These are phyloP conservation scores for Metarhizium brunneum DNA, from an alignment of 2,329 filamentous ascomycete species.

Conservation along the genomic window DNA sequence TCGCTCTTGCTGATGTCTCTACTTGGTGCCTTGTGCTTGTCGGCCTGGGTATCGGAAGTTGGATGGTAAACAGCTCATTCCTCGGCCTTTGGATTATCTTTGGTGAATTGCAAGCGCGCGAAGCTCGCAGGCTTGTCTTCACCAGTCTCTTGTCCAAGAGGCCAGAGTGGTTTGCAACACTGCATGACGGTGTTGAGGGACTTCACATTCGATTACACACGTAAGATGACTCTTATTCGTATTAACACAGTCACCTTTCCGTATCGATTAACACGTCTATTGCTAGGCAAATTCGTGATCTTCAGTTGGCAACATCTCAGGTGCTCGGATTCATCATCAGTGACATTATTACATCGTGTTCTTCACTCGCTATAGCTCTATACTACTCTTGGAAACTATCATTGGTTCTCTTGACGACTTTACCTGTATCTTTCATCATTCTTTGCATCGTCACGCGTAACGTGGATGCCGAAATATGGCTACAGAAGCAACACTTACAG, in stretches of 20 bases:
- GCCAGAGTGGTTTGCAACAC: conserved; percentile 73
- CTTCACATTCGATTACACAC: conserved; percentile 64
- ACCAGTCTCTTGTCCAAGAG: conserved; percentile 59
- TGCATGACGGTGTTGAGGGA: conserved; percentile 61
- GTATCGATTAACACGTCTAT: not conserved
- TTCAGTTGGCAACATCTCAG: conserved; percentile 73
- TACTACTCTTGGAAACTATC: conserved; percentile 79
- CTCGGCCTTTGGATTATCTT: conserved; percentile 66
- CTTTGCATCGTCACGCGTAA: conserved; percentile 51
- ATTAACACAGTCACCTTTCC: not conserved
- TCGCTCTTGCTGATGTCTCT: conserved; percentile 47
- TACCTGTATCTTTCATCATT: conserved; percentile 56
- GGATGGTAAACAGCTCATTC: conserved; percentile 57
- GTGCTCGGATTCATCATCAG: conserved; percentile 63
- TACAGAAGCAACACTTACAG: conserved; percentile 59
- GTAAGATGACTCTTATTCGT: conserved; percentile 35
- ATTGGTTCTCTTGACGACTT: conserved; percentile 63
- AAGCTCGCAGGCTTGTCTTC: conserved; percentile 57
- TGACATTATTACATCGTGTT: conserved; percentile 53
- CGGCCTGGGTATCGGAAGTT: conserved; percentile 53
- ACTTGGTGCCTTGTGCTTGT: conserved; percentile 54
- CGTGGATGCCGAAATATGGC: conserved; percentile 56
- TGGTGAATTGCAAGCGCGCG: conserved; percentile 69
- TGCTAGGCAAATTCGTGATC: conserved; percentile 67
- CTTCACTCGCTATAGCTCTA: conserved; percentile 63